Percentiles rank a stretch among this genome's conserved stretches.
Evolutionary conservation across 305 asterid species (phyloP).

Genomic region (Rubia peregrina): DNA sequence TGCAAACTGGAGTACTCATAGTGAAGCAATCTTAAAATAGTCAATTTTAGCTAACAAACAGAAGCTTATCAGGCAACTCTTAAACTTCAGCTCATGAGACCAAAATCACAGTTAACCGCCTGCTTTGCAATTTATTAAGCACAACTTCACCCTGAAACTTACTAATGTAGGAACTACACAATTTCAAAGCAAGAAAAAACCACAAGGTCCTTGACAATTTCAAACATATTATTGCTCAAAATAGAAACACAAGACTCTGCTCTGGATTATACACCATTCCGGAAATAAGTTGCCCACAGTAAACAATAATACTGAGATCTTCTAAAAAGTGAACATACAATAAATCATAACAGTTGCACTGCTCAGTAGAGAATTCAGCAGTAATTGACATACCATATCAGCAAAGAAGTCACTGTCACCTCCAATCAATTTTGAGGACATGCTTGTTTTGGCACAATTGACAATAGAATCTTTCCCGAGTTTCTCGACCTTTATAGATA

Average conservation of each 20-base stretch:
- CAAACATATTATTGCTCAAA: background rate
- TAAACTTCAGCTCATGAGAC: background rate
- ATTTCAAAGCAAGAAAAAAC: background rate
- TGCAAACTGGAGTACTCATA: background rate
- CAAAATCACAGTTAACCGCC: background rate
- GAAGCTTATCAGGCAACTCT: background rate
- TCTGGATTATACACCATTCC: background rate
- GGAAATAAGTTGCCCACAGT: background rate
- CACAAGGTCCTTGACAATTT: background rate
- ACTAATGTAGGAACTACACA: background rate
- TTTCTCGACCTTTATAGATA: slow-evolving; percentile 59
- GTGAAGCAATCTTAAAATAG: background rate
- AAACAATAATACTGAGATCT: background rate
- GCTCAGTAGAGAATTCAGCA: slow-evolving; percentile 11
- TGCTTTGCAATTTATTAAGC: background rate
- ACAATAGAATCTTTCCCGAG: slow-evolving; percentile 86
- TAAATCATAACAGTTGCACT: background rate
- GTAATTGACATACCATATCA: slow-evolving; percentile 50
- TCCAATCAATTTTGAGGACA: slow-evolving; percentile 92
- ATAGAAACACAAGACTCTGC: background rate
- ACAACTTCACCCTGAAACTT: background rate
- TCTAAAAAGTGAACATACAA: background rate
- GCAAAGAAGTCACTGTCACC: slow-evolving; percentile 86
- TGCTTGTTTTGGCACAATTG: slow-evolving; percentile 96
- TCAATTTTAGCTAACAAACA: background rate